A percentile compares a stretch with the other conserved stretches of the same genome.
phyloP scores from a whole-genome alignment of 148 eudicot genomes.

The Persicaria maculosa region DNA sequence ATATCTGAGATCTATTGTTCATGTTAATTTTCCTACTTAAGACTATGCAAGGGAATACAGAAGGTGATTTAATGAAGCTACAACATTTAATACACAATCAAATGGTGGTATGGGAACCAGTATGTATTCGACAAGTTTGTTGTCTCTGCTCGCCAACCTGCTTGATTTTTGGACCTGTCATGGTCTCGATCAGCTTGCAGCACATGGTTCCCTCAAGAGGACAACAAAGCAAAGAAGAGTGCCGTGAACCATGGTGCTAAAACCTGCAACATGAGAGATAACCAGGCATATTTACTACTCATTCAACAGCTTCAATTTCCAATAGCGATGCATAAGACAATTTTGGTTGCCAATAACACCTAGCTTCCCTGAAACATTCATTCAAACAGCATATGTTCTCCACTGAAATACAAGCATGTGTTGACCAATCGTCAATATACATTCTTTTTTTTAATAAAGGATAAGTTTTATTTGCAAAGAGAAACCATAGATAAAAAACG shows the following conservation, averaged over 20 bases:
- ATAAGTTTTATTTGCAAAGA: not conserved
- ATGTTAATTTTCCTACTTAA: slow-evolving; percentile 3
- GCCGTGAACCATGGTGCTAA: not conserved
- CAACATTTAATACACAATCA: not conserved
- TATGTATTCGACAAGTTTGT: not conserved
- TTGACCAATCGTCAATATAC: not conserved
- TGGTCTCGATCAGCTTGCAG: not conserved
- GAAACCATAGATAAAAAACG: not conserved
- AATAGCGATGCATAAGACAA: not conserved
- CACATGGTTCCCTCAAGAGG: not conserved
- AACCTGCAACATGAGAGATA: not conserved
- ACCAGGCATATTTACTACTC: not conserved
- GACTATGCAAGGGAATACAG: not conserved
- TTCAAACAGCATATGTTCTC: not conserved
- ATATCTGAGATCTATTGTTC: not conserved
- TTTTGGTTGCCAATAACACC: not conserved
- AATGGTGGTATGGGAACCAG: not conserved
- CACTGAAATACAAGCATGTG: not conserved
- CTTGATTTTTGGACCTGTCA: not conserved
- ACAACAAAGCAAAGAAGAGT: not conserved
- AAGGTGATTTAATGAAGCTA: not conserved
- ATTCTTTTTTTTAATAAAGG: not conserved
- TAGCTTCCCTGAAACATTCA: not conserved
- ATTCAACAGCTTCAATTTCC: not conserved
- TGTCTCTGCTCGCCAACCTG: not conserved